Evolutionary conservation across 192 early-diverging fungal genomes (phyloP).

Genomic region (Paraglomus occultum): DNA sequence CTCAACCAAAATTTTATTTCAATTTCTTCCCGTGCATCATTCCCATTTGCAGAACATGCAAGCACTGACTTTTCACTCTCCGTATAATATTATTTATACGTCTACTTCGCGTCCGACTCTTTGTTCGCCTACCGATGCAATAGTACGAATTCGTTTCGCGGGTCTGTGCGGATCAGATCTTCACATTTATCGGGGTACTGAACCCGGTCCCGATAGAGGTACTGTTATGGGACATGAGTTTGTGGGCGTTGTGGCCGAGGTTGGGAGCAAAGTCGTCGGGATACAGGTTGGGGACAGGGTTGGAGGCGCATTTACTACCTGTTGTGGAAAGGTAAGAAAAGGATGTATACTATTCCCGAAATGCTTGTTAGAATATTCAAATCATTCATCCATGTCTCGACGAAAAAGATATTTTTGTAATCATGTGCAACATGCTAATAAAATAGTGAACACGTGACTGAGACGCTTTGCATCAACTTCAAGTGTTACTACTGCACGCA

Average conservation of each 20-base stretch:
- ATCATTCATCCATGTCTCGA: no score
- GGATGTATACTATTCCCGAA: no score
- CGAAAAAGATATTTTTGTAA: no score
- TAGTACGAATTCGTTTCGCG: slow-evolving; percentile 44
- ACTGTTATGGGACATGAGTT: slow-evolving; percentile 58
- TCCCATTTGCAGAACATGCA: slow-evolving; percentile 34
- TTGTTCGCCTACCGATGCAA: slow-evolving; percentile 44
- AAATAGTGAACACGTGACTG: slow-evolving; percentile 15
- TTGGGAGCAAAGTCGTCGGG: slow-evolving; percentile 37
- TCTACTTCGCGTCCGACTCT: slow-evolving; percentile 38
- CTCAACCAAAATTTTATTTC: no score
- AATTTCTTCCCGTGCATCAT: neutral
- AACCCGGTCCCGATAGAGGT: slow-evolving; percentile 40
- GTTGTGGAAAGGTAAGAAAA: slow-evolving; percentile 25
- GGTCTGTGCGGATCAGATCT: slow-evolving; percentile 53
- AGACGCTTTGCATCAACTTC: slow-evolving; percentile 21
- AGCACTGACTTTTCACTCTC: slow-evolving; percentile 46
- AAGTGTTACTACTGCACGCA: slow-evolving; percentile 47
- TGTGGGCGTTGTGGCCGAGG: slow-evolving; percentile 44
- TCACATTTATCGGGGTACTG: slow-evolving; percentile 44
- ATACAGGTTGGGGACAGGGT: slow-evolving; percentile 45
- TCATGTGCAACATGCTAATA: no score
- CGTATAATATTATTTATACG: slow-evolving; percentile 38
- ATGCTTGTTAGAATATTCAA: no score
- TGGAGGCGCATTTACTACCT: slow-evolving; percentile 48